A percentile compares a stretch with the other conserved stretches of the same genome.
phyloP scores from a whole-genome alignment of 768 basidiomycete genomes.

The Pleurotus salmoneostramineus region DNA sequence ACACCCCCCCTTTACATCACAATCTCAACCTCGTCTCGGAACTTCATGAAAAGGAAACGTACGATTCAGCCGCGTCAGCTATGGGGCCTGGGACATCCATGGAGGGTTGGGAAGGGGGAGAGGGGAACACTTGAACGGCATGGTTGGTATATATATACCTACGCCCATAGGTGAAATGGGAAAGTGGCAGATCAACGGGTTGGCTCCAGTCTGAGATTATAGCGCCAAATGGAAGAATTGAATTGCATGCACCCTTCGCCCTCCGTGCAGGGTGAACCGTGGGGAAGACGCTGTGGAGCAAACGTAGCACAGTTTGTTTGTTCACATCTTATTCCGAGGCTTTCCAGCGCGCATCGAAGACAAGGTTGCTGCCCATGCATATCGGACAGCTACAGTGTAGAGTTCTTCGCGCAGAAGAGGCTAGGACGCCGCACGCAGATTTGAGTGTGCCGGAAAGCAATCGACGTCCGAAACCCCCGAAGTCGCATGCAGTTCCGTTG shows the following conservation, averaged over 20 bases:
- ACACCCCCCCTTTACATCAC: no score
- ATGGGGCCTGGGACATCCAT: not conserved
- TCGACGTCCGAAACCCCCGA: no score
- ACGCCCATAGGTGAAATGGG: not conserved
- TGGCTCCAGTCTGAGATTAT: not conserved
- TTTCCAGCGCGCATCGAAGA: no score
- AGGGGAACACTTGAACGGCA: not conserved
- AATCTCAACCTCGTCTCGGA: no score
- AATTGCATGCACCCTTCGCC: not conserved
- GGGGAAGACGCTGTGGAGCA: not conserved
- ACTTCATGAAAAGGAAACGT: not conserved
- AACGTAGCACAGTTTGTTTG: not conserved
- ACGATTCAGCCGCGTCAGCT: slow-evolving; percentile 6
- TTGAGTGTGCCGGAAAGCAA: no score
- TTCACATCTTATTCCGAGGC: no score
- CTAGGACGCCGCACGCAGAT: no score
- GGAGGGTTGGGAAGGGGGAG: not conserved
- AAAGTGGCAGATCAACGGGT: not conserved
- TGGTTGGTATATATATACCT: not conserved
- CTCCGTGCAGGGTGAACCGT: not conserved
- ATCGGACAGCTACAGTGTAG: no score
- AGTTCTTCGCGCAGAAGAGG: no score
- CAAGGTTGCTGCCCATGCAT: no score
- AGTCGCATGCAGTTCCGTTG: no score
- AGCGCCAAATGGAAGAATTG: not conserved